Base-by-base conservation (phyloP, 495 filamentous ascomycete genomes). In the Penicillium chermesinum region DNA sequence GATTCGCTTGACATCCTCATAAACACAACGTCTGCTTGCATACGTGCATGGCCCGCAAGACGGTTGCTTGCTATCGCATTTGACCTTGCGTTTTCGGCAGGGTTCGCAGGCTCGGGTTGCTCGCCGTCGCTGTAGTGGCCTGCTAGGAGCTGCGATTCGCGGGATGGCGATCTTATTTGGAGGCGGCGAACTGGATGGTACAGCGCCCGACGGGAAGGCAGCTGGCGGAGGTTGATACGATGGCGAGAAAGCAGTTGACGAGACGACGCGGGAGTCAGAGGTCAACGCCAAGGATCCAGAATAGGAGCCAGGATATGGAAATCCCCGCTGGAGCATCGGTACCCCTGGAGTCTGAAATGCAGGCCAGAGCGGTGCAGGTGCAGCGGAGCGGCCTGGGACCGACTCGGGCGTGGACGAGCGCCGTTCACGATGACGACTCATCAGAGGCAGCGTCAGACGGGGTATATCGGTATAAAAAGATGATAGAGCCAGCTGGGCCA, bases 31-130 rank as follows among this genome's bases (percentile, higher is more conserved):
- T n/a, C 72, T 57, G n/a, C 63, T 61, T 41, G 74, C 68, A 36
- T 77, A 72, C 36, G 60, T 45, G 48, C 81, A 85, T 48, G 80
- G 75, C 14, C 66, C 63, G 62, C 81, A 85, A 2, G 35, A 41
- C 2, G 81, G 81, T 51, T 66, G 61, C n/a, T 55, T 67, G 18
- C 77, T 79, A 44, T 75, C 77, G 50, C 80, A 83, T 58, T 82
- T 84, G 48, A 78, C 75, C 54, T 84, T 84, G 35, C 85, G 74
- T 53, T 83, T 78, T 22, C 85, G 71, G 65, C 85, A 89, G 17
- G 84, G 79, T 74, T 86, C 86, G 56, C 85, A 89, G 14, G 85
- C 85, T 22, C 73, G 69, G 0, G 64, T 61, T 6, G 74, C 70
- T n/a, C 75, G 69, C 10, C 59, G 64, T 18, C 62, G 64, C 15